Percentiles rank a stretch among this genome's conserved stretches.
Conservation (phyloP, 345 rosid species). For the Eucalyptus grandis region DNA sequence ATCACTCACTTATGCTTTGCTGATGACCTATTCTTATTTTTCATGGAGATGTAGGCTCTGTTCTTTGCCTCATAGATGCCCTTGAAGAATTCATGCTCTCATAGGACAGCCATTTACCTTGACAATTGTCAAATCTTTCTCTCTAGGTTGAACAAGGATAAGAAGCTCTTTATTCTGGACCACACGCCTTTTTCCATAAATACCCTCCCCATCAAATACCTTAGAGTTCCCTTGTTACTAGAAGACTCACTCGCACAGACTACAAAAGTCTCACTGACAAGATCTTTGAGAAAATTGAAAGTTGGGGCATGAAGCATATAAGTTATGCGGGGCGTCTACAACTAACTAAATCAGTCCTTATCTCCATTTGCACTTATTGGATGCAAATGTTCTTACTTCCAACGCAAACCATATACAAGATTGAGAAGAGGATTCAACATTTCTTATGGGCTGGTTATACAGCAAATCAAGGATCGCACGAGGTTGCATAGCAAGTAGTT, state of each 20-base stretch:
- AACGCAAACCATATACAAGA: too few species aligned
- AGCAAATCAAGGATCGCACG: too few species aligned
- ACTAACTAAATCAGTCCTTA: too few species aligned
- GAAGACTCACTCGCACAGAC: neutral
- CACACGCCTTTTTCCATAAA: neutral
- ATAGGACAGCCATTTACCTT: neutral
- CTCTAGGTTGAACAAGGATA: neutral
- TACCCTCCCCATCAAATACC: neutral
- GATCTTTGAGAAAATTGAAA: neutral
- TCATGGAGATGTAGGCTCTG: neutral
- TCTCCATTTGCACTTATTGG: too few species aligned
- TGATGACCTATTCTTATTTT: neutral
- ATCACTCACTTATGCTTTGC: neutral
- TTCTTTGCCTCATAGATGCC: neutral
- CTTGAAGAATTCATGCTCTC: neutral
- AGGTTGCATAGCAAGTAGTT: too few species aligned
- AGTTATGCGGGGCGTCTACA: too few species aligned
- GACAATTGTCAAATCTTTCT: neutral
- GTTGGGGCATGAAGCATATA: neutral
- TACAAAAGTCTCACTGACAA: neutral
- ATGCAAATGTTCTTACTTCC: too few species aligned
- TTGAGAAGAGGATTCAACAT: too few species aligned
- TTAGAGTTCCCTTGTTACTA: neutral
- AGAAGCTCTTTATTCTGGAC: neutral
- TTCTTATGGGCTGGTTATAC: too few species aligned